phyloP scores from a whole-genome alignment of 306 rosid species.

The Neltuma alba region DNA sequence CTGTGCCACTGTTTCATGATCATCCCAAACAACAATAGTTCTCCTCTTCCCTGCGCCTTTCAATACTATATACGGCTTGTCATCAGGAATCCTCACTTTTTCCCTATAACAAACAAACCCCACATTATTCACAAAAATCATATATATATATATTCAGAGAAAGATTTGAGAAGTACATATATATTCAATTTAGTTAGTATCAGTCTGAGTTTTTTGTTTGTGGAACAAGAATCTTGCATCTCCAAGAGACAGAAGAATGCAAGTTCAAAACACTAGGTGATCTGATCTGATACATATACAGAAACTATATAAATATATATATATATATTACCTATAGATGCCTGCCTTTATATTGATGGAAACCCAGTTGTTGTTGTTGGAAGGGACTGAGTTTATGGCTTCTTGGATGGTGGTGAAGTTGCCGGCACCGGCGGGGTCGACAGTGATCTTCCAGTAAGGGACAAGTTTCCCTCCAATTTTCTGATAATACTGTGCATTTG shows the following conservation, averaged over 20 bases:
- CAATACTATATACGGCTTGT: slow-evolving; percentile 64
- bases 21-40: slow-evolving; percentile 71
- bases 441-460: slow-evolving; percentile 42
- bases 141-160: not conserved
- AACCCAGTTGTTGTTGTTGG: slow-evolving; percentile 59
- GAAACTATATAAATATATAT: no score
- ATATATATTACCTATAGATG: slow-evolving; percentile 52
- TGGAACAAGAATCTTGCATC: not conserved
- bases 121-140: no score
- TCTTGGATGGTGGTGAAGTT: slow-evolving; percentile 65
- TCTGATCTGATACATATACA: no score
- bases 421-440: slow-evolving; percentile 55
- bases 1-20: slow-evolving; percentile 45
- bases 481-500: slow-evolving; percentile 33
- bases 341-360: slow-evolving; percentile 57
- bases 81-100: slow-evolving; percentile 58
- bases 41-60: slow-evolving; percentile 56
- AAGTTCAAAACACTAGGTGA: not conserved
- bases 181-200: not conserved
- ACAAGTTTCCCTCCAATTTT: slow-evolving; percentile 13
- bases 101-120: slow-evolving; percentile 53
- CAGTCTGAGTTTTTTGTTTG: not conserved
- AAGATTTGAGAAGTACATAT: not conserved
- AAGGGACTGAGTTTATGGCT: slow-evolving; percentile 70
- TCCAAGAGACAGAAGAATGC: not conserved